Evolutionary conservation across 2,329 filamentous ascomycete species (phyloP).

Genomic region (Metarhizium sp.): DNA sequence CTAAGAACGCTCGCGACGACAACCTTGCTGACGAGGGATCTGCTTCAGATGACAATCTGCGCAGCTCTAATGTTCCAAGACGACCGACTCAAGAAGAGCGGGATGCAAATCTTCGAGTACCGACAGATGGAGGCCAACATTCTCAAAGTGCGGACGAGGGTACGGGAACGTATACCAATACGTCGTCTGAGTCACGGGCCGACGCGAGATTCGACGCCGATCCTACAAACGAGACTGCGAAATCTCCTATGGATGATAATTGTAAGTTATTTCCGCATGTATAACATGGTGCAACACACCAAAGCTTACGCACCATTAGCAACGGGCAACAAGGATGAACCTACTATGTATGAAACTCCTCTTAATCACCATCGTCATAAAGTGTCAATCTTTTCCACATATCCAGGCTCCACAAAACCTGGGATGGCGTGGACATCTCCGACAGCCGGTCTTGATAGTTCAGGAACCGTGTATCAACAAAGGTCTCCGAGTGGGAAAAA

Average conservation of each 20-base stretch:
- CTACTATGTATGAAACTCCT: slow-evolving; percentile 37
- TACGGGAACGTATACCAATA: neutral
- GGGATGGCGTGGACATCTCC: neutral
- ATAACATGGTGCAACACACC: neutral
- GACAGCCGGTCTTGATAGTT: slow-evolving; percentile 6
- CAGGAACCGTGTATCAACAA: slow-evolving; percentile 1
- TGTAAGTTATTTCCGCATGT: neutral
- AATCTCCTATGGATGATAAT: neutral
- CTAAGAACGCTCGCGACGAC: slow-evolving; percentile 34
- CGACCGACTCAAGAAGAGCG: slow-evolving; percentile 6
- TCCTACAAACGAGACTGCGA: neutral
- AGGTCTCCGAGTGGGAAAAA: slow-evolving; percentile 23
- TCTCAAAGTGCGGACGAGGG: neutral
- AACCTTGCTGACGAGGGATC: slow-evolving; percentile 17
- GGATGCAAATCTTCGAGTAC: neutral
- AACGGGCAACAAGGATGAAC: slow-evolving; percentile 15
- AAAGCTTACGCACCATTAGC: neutral
- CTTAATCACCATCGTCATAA: neutral
- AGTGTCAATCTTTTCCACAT: slow-evolving; percentile 6
- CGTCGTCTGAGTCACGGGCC: slow-evolving; percentile 5
- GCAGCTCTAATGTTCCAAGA: slow-evolving; percentile 23
- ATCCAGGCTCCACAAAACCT: slow-evolving; percentile 7
- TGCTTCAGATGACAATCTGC: slow-evolving; percentile 13
- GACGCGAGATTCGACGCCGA: slow-evolving; percentile 1
- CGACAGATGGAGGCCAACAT: neutral